These are phyloP conservation scores for Rhizopogon salebrosus DNA, from an alignment of 768 basidiomycete genomes.

Conservation along the genomic window DNA sequence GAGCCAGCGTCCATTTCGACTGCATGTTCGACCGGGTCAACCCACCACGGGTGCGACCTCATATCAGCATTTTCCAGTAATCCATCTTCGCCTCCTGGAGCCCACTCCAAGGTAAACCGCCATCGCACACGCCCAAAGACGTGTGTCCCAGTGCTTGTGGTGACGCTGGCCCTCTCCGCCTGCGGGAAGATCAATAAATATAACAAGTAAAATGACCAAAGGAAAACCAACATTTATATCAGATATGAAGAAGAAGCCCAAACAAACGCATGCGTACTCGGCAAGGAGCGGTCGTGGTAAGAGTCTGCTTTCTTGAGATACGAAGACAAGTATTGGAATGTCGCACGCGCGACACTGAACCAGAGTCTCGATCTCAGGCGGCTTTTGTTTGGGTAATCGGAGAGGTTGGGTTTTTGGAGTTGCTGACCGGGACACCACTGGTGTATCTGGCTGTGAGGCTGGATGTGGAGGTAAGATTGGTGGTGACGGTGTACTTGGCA, in stretches of 20 bases:
- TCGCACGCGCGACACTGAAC: conserved; percentile 33
- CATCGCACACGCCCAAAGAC: conserved; percentile 35
- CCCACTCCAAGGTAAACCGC: conserved; percentile 44
- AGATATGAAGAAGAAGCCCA: conserved; percentile 45
- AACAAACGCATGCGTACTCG: conserved; percentile 36
- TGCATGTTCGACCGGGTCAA: conserved; percentile 8
- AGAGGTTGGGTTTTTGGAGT: not conserved
- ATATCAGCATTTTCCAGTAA: conserved; percentile 12
- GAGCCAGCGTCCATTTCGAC: not conserved
- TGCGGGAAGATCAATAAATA: conserved; percentile 9
- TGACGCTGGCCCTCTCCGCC: not conserved
- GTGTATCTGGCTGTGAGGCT: not conserved
- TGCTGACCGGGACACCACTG: not conserved
- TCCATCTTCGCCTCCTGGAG: conserved; percentile 42
- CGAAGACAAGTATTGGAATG: conserved; percentile 38
- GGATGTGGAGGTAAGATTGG: not conserved
- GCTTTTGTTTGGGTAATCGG: conserved; percentile 16
- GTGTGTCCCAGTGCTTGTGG: not conserved
- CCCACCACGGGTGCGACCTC: conserved; percentile 17
- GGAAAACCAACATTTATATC: conserved; percentile 28
- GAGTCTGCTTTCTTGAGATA: conserved; percentile 28
- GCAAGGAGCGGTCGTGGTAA: conserved; percentile 20
- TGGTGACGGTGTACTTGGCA: too few species aligned
- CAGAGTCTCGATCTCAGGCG: conserved; percentile 38
- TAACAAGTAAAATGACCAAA: conserved; percentile 1